These are phyloP conservation scores for Lanmaoa rubissima DNA, from an alignment of 768 basidiomycete genomes.

Conservation along the genomic window DNA sequence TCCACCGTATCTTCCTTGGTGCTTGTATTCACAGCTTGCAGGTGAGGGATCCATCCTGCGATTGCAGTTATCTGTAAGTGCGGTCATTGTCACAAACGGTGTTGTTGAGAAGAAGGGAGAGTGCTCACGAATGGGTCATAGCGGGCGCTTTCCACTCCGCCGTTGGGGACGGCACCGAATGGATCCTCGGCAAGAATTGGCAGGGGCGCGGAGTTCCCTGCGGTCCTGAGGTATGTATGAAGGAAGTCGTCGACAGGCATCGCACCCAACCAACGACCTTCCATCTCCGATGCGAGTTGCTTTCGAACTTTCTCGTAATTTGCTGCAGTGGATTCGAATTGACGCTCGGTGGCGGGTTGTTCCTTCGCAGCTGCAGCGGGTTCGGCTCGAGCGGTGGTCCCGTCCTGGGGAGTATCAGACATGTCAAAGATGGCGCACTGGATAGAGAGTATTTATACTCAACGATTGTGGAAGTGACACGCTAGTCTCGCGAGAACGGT, in stretches of 20 bases:
- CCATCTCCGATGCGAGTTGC: neutral
- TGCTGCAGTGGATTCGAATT: no score
- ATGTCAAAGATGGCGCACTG: neutral
- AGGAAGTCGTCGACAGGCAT: neutral
- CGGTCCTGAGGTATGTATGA: neutral
- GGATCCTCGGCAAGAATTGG: neutral
- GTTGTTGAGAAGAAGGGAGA: no score
- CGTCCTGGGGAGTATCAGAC: neutral
- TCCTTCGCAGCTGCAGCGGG: neutral
- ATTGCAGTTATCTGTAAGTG: neutral
- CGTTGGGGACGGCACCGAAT: no score
- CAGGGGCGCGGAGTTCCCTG: neutral
- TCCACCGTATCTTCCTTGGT: neutral
- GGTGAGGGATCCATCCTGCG: neutral
- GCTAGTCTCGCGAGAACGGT: neutral
- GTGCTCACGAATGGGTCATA: slow-evolving; percentile 1
- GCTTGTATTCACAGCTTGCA: neutral
- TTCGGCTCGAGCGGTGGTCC: neutral
- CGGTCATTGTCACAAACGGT: neutral
- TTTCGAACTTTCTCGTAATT: no score
- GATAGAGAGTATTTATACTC: neutral
- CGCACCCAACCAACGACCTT: neutral
- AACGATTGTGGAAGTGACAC: neutral
- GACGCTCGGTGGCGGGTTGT: neutral
- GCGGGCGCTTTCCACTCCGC: no score